Percentiles rank a stretch among this genome's conserved stretches.
Conservation (phyloP, 805 yeast species). For the Barnettozyma botsteinii region DNA sequence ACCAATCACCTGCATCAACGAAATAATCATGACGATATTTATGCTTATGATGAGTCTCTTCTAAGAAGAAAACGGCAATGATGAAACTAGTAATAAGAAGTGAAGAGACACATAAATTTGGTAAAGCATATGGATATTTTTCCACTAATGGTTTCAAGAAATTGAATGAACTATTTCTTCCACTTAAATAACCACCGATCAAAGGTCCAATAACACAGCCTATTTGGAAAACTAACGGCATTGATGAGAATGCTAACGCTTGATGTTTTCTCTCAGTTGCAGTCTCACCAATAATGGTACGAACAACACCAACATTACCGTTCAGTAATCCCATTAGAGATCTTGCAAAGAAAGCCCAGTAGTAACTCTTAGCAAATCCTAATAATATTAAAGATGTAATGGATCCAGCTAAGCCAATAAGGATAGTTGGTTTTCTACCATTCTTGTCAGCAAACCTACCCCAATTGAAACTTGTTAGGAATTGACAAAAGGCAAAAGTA, state of each 20-base stretch:
- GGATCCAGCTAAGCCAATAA: constrained; percentile 50
- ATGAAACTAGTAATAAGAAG: constrained; percentile 33
- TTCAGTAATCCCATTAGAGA: constrained; percentile 50
- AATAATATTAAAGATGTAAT: constrained; percentile 40
- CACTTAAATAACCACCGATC: constrained; percentile 48
- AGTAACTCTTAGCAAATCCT: constrained; percentile 49
- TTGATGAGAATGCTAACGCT: constrained; percentile 54
- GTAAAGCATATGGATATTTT: constrained; percentile 45
- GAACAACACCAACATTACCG: constrained; percentile 60
- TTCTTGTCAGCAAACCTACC: constrained; percentile 47
- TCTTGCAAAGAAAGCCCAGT: constrained; percentile 49
- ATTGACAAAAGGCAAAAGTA: constrained; percentile 57
- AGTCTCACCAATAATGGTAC: constrained; percentile 58
- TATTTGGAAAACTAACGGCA: constrained; percentile 57
- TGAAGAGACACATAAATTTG: constrained; percentile 42
- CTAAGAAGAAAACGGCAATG: constrained; percentile 41
- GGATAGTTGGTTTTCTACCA: constrained; percentile 51
- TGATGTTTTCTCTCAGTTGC: constrained; percentile 53
- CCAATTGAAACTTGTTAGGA: constrained; percentile 55
- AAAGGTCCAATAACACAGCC: constrained; percentile 60
- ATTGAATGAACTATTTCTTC: constrained; percentile 23
- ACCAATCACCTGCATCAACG: constrained; percentile 38
- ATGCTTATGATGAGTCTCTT: constrained; percentile 43
- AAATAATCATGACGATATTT: constrained; percentile 39
- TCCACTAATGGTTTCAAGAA: constrained; percentile 27